Conservation (phyloP, 2,329 filamentous ascomycete species). For the Paecilomyces sp. region DNA sequence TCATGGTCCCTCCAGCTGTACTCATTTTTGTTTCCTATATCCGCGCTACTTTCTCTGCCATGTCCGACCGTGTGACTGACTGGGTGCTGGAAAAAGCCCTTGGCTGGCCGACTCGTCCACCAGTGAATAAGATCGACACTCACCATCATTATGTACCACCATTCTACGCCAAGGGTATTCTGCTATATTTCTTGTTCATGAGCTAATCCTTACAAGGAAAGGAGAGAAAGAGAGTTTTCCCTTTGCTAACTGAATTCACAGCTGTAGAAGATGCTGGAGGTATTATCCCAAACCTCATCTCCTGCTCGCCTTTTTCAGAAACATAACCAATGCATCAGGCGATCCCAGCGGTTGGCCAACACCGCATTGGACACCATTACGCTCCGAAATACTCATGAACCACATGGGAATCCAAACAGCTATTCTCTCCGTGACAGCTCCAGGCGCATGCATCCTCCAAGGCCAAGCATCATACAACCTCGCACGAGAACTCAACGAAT, state of each 20-base stretch:
- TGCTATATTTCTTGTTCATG: too few relatives aligned
- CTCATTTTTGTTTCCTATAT: background rate
- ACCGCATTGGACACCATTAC: background rate
- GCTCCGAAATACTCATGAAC: constrained; percentile 1
- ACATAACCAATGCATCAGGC: too few relatives aligned
- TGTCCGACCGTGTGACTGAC: constrained; percentile 6
- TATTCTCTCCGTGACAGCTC: constrained; percentile 22
- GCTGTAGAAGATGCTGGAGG: background rate
- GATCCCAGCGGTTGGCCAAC: constrained; percentile 1
- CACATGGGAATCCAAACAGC: constrained; percentile 9
- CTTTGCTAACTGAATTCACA: too few relatives aligned
- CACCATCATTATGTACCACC: background rate
- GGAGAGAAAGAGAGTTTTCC: too few relatives aligned
- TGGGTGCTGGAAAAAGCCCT: constrained; percentile 13
- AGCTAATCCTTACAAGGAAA: too few relatives aligned
- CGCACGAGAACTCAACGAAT: constrained; percentile 25
- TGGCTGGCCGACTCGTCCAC: constrained; percentile 5
- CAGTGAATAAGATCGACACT: background rate
- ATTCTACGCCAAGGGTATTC: background rate
- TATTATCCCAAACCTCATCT: too few relatives aligned
- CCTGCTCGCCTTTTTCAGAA: too few relatives aligned
- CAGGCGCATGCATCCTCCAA: constrained; percentile 14
- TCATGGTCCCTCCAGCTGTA: background rate
- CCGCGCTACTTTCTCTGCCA: background rate
- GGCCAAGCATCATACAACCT: constrained; percentile 1